These are phyloP conservation scores for Pleurotus salmoneostramineus DNA, from an alignment of 768 basidiomycete species.

Conservation along the genomic window DNA sequence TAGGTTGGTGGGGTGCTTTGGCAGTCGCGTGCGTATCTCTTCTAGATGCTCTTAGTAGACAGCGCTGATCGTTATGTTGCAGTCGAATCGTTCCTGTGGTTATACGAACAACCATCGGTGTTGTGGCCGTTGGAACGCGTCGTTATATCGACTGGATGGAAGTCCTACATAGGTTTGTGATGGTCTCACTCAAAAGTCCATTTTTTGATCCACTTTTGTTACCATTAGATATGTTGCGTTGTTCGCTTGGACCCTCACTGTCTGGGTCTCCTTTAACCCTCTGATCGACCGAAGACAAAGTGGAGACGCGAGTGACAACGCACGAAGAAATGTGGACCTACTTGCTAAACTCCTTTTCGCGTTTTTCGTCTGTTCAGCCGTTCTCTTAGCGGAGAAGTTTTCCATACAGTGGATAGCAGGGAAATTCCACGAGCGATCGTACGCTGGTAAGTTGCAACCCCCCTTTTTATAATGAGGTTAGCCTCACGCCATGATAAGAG, in stretches of 20 bases:
- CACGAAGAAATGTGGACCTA: constrained; percentile 41
- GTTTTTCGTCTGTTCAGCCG: constrained; percentile 59
- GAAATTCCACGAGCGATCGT: constrained; percentile 79
- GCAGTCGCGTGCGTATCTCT: constrained; percentile 55
- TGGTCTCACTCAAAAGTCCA: not conserved
- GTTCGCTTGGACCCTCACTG: constrained; percentile 57
- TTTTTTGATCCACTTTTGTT: not conserved
- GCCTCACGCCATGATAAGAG: constrained; percentile 35
- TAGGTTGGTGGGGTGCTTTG: constrained; percentile 77
- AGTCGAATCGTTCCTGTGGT: constrained; percentile 49
- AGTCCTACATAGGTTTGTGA: constrained; percentile 53
- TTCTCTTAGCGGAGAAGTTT: constrained; percentile 81
- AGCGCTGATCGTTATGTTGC: constrained; percentile 14
- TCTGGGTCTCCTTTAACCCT: constrained; percentile 74
- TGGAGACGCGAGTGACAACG: constrained; percentile 22
- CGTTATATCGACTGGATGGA: constrained; percentile 80
- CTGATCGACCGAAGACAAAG: constrained; percentile 48
- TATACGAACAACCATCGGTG: constrained; percentile 62
- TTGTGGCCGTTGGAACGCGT: constrained; percentile 65
- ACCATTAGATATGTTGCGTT: constrained; percentile 53
- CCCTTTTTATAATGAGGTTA: constrained; percentile 1
- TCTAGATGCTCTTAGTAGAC: constrained; percentile 10
- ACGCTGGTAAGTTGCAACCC: constrained; percentile 39
- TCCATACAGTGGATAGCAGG: constrained; percentile 81
- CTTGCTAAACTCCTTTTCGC: constrained; percentile 72